Percentiles rank a stretch among this genome's conserved stretches.
Evolutionary conservation across 345 rosid species (phyloP).

Genomic region (Syzygium aqueum): DNA sequence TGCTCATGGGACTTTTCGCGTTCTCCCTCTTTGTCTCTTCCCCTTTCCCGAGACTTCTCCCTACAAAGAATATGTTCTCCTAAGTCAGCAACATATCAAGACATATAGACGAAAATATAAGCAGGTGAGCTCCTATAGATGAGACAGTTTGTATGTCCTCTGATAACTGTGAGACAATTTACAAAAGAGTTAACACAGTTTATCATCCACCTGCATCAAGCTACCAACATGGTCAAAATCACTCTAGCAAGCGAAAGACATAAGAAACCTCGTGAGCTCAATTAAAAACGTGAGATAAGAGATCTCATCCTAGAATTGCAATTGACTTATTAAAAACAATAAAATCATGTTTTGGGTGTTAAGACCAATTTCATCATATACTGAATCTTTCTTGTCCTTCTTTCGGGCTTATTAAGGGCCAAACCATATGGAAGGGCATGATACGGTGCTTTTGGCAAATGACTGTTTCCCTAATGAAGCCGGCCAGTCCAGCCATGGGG

Average conservation of each 20-base stretch:
- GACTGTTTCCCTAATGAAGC: not conserved
- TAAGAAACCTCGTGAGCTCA: not conserved
- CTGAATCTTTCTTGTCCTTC: not conserved
- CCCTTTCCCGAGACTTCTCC: conserved; percentile 79
- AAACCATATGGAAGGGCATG: not conserved
- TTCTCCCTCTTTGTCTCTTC: conserved; percentile 64
- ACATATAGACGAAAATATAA: not conserved
- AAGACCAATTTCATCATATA: not conserved
- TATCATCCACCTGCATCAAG: not conserved
- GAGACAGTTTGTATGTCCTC: not conserved
- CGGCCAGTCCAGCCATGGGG: not conserved
- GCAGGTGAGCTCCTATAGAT: not conserved
- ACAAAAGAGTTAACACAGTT: not conserved
- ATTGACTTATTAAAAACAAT: not conserved
- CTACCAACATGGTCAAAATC: not conserved
- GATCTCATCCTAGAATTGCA: not conserved
- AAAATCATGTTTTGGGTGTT: not conserved
- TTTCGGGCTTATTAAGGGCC: not conserved
- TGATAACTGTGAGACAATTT: not conserved
- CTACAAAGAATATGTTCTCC: conserved; percentile 17
- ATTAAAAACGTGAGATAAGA: not conserved
- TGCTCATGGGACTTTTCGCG: conserved; percentile 67
- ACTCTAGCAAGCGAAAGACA: not conserved
- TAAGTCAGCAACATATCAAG: not conserved
- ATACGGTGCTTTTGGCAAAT: not conserved